Conservation (phyloP, 2,329 filamentous ascomycete species). For the Neodidymelliopsis sp. region DNA sequence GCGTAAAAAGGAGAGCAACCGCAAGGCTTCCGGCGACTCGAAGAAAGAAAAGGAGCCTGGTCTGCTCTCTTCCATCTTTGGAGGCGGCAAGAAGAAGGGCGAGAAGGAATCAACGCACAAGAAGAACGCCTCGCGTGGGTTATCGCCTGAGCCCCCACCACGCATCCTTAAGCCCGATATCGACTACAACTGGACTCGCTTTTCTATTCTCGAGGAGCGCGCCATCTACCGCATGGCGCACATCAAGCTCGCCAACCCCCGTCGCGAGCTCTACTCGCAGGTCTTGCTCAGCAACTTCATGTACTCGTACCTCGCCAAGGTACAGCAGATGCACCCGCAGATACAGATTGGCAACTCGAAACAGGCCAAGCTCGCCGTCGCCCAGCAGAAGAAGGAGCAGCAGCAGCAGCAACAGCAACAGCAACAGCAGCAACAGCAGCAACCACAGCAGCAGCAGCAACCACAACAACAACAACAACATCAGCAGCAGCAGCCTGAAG, state of each 20-base stretch:
- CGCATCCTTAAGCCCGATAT: constrained; percentile 82
- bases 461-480: constrained; percentile 52
- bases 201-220: constrained; percentile 92
- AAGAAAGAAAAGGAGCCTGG: constrained; percentile 90
- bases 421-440: constrained; percentile 27
- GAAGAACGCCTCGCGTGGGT: constrained; percentile 73
- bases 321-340: constrained; percentile 98
- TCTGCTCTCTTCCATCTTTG: constrained; percentile 93
- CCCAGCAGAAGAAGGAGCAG: constrained; percentile 53
- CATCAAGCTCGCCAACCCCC: constrained; percentile 97
- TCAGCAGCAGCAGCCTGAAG: constrained; percentile 42
- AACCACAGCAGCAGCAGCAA: constrained; percentile 17
- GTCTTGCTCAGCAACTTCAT: constrained; percentile 98
- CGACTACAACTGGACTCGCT: constrained; percentile 95
- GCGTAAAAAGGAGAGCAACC: constrained; percentile 78
- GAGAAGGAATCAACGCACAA: constrained; percentile 77
- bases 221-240: constrained; percentile 99
- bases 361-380: constrained; percentile 70
- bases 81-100: constrained; percentile 84
- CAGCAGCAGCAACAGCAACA: constrained; percentile 48
- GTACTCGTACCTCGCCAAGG: constrained; percentile 98
- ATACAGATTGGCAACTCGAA: constrained; percentile 85
- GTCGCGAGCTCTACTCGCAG: constrained; percentile 89
- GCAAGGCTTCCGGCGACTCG: constrained; percentile 70
- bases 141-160: constrained; percentile 78